Evolutionary conservation across 1,284 basidiomycete genomes (phyloP), one percentile per base, ranked within the genome.

Genomic region (Ustilago hordei): DNA sequence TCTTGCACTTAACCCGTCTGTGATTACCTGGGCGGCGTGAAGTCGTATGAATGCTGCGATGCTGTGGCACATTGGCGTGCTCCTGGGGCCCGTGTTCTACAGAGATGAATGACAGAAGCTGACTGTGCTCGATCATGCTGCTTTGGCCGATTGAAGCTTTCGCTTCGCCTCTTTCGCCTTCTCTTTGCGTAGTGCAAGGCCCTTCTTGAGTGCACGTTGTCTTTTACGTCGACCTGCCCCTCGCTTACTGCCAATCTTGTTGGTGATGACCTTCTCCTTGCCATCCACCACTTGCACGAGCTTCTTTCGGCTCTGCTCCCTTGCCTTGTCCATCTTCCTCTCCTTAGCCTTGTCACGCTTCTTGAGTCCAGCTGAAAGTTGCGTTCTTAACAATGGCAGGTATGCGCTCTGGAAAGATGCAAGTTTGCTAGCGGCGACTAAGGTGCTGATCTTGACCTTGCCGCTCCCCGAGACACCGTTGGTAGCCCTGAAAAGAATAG

Each of bases 321-420:
- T 65, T 11, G 68, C 52, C 58, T 85, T 83, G 45, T 85, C 81
- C 50, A 75, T 77, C 57, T 81, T 75, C 19, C 82, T 67, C 71
- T 85, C 84, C 59, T 83, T 85, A 53, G 83, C 83, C 69, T 84
- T 84, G 69, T 85, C 82, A 39, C 81, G 70, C 64, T 84, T 85
- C 53, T 76, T 73, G 52, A 85, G 78, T 23, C 59, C 77, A 15
- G 48, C 58, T 1, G 79, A 69, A 0, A 84, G 78, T 2, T 76
- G 71, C 8, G 75, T 70, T 47, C 83, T 76, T n/a, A 85, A 54
- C 45, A 81, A 54, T 15, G 82, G 60, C 50, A 83, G 59, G 53
- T 81, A 79, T 12, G 71, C 58, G 38, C 57, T 60, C 43, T 81
- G 77, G 58, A 84, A 84, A 0, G 54, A 31, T 7, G 65, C 34